phyloP scores from a whole-genome alignment of 2,329 filamentous ascomycete genomes.

The Hymenoscyphus infarciens region DNA sequence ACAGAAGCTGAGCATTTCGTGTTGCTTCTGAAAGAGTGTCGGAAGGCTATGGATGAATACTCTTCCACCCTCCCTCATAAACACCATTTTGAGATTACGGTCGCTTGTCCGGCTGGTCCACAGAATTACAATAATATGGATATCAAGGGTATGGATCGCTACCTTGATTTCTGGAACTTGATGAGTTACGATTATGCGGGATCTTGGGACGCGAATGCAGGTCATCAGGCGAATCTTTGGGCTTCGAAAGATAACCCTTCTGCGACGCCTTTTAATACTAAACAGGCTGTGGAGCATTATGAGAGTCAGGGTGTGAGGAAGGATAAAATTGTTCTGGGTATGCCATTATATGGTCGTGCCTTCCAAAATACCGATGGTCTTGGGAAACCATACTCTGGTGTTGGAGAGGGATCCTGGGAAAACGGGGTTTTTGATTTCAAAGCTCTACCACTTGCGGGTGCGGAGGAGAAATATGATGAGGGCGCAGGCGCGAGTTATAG shows the following conservation, averaged over 20 bases:
- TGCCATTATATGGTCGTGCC: slow-evolving; percentile 87
- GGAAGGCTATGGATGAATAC: slow-evolving; percentile 57
- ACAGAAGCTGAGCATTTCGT: slow-evolving; percentile 57
- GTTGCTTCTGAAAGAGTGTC: slow-evolving; percentile 53
- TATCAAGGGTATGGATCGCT: slow-evolving; percentile 59
- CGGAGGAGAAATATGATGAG: slow-evolving; percentile 61
- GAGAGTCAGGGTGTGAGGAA: slow-evolving; percentile 58
- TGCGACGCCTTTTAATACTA: slow-evolving; percentile 75
- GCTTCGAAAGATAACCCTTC: slow-evolving; percentile 52
- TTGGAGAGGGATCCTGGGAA: slow-evolving; percentile 82
- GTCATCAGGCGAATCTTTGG: slow-evolving; percentile 79
- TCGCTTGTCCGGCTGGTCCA: slow-evolving; percentile 60
- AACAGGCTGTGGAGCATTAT: slow-evolving; percentile 69
- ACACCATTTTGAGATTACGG: slow-evolving; percentile 59
- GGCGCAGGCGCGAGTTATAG: slow-evolving; percentile 70
- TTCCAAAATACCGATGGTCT: slow-evolving; percentile 76
- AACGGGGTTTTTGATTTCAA: slow-evolving; percentile 87
- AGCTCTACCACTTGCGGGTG: slow-evolving; percentile 66
- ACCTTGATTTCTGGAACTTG: slow-evolving; percentile 72
- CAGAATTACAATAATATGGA: slow-evolving; percentile 61
- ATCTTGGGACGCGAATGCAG: slow-evolving; percentile 68
- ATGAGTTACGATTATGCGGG: slow-evolving; percentile 92
- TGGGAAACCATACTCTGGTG: slow-evolving; percentile 65
- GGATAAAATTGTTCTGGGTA: slow-evolving; percentile 79
- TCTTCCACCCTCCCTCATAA: slow-evolving; percentile 39